Base-by-base conservation (phyloP, 1,284 basidiomycete genomes). In the Fistulina hepatica region DNA sequence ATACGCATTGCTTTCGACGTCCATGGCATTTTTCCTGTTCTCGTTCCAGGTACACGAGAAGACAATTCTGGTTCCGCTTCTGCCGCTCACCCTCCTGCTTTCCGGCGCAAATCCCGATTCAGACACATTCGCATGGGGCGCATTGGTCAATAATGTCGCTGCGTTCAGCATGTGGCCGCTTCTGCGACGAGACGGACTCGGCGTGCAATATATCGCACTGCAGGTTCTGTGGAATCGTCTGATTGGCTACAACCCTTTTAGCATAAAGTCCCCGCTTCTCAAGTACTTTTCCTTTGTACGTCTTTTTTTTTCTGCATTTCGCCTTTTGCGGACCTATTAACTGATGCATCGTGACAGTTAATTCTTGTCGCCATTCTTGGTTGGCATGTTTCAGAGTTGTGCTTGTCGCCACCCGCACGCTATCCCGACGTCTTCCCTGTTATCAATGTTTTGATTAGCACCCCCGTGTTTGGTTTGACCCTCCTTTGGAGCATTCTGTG, bases 21-120 rank as follows among this genome's bases (percentile, higher is more conserved):
- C 83, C 0, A 69, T 93, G 64, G 82, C 89, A 4, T 94, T 95
- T 67, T 95, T 92, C 62, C 64, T 97, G 17, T 93, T 95, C 61
- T 92, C 90, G 6, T 94, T 95, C 57, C 91, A 95, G 54, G 91
- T 92, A 20, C 91, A 94, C 58, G 91, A 95, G 58, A 95, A 95
- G 65, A 83, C 83, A 2, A 85, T 95, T 33, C 55, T 97, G n/a
- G 55, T 97, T 1, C 89, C 91, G 2, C 65, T 95, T 15, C 59
- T 95, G 45, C 92, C 92, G 0, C 64, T 93, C 19, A 86, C 79
- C 0, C 64, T 95, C 13, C 63, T 93, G 9, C 63, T 93, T 34
- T 81, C 78, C 1, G 78, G 73, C 10, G 66, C 80, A 0, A 57
- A 65, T 2, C 56, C 67, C 1, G 71, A 73, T 30, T 78, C 79